A percentile compares a stretch with the other conserved stretches of the same genome.
Evolutionary conservation across 768 basidiomycete genomes (phyloP).

Genomic region (Pleurotus cornucopiae): DNA sequence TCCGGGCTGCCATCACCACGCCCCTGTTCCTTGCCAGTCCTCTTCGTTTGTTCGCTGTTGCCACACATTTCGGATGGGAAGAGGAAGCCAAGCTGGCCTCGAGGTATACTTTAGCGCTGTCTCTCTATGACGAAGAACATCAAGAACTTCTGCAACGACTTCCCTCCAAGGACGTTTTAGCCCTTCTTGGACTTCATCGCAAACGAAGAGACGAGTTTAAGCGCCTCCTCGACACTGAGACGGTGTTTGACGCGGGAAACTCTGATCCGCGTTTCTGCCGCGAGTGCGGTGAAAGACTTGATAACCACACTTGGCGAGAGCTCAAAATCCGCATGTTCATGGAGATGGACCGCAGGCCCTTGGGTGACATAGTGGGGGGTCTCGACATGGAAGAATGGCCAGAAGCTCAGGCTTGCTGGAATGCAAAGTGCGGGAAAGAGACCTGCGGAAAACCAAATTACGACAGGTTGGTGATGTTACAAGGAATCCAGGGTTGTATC

Average conservation of each 20-base stretch:
- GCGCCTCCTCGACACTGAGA: constrained; percentile 27
- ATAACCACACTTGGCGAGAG: constrained; percentile 35
- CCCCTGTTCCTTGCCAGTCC: constrained; percentile 39
- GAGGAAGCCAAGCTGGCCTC: constrained; percentile 40
- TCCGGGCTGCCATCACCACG: constrained; percentile 37
- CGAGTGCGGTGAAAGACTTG: constrained; percentile 27
- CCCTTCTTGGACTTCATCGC: constrained; percentile 37
- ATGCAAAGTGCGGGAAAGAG: constrained; percentile 24
- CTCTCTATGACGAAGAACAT: constrained; percentile 31
- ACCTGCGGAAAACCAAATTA: constrained; percentile 29
- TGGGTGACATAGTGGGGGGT: constrained; percentile 32
- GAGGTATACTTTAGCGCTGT: constrained; percentile 32
- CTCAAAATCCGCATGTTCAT: constrained; percentile 33
- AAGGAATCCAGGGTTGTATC: constrained; percentile 2
- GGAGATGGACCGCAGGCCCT: constrained; percentile 34
- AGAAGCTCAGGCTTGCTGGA: constrained; percentile 36
- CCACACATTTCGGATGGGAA: constrained; percentile 39
- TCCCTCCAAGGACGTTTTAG: constrained; percentile 28
- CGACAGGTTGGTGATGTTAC: constrained; percentile 21
- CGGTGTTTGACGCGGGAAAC: constrained; percentile 35
- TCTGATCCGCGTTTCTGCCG: constrained; percentile 22
- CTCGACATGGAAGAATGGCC: constrained; percentile 41
- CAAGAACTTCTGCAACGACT: constrained; percentile 28
- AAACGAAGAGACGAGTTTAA: constrained; percentile 34
- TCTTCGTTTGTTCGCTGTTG: constrained; percentile 43